Conservation (phyloP, 768 basidiomycete species). For the Hygrocybe coccinea region DNA sequence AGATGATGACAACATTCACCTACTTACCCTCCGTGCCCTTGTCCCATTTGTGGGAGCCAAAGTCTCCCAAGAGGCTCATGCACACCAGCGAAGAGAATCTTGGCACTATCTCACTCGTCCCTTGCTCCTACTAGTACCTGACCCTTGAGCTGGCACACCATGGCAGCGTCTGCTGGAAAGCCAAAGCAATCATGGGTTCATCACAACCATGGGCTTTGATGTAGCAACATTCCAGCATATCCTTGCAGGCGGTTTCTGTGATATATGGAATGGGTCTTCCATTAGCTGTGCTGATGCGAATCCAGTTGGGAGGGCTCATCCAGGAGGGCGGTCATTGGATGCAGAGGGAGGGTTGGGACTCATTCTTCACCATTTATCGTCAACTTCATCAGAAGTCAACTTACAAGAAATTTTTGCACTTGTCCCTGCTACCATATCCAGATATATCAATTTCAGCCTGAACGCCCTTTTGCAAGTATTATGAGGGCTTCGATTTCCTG, state of each 20-base stretch:
- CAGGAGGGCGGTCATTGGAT: conserved; percentile 29
- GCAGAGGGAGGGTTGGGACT: conserved; percentile 40
- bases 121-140: conserved; percentile 31
- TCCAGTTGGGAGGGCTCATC: conserved; percentile 20
- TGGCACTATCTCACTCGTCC: conserved; percentile 28
- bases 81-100: not conserved
- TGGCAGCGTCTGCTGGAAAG: conserved; percentile 33
- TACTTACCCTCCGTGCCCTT: no score
- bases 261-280: conserved; percentile 19
- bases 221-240: conserved; percentile 34
- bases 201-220: conserved; percentile 44
- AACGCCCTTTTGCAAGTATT: conserved; percentile 28
- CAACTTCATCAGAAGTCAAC: conserved; percentile 36
- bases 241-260: conserved; percentile 30
- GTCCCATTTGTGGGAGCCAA: not conserved
- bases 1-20: not conserved
- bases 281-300: conserved; percentile 31
- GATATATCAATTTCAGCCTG: conserved; percentile 35
- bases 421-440: conserved; percentile 31
- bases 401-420: conserved; percentile 45
- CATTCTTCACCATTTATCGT: conserved; percentile 38
- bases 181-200: conserved; percentile 35
- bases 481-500: conserved; percentile 23
- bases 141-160: conserved; percentile 30
- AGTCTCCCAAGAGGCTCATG: not conserved